phyloP scores from a whole-genome alignment of 768 basidiomycete species.

The Leccinum sublutescens region DNA sequence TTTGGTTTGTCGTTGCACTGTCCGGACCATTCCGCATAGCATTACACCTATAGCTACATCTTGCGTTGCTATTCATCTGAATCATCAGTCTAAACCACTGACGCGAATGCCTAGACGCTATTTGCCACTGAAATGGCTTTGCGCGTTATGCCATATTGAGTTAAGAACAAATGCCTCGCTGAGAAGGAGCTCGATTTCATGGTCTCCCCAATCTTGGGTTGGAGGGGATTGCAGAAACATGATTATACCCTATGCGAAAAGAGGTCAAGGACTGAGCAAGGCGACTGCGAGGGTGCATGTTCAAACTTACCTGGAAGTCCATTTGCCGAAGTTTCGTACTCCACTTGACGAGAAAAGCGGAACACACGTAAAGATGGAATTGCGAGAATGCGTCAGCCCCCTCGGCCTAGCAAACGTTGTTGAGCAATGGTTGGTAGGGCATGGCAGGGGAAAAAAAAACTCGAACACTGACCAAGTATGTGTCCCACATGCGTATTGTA shows the following conservation, averaged over 20 bases:
- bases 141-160: slow-evolving; percentile 91
- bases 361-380: slow-evolving; percentile 98
- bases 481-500: slow-evolving; percentile 99
- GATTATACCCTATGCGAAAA: slow-evolving; percentile 77
- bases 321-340: slow-evolving; percentile 90
- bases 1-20: neutral
- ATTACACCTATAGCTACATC: slow-evolving; percentile 28
- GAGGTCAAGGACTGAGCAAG: slow-evolving; percentile 1
- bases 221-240: slow-evolving; percentile 96
- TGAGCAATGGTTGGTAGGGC: neutral
- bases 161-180: slow-evolving; percentile 95
- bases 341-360: slow-evolving; percentile 95
- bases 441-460: neutral
- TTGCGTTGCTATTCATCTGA: slow-evolving; percentile 14
- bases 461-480: slow-evolving; percentile 74
- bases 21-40: slow-evolving; percentile 13
- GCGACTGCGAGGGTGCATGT: neutral
- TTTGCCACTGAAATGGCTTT: slow-evolving; percentile 77
- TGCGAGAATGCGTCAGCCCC: slow-evolving; percentile 98
- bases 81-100: neutral
- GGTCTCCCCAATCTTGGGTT: slow-evolving; percentile 92
- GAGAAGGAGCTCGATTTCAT: slow-evolving; percentile 92
- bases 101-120: slow-evolving; percentile 14
- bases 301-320: slow-evolving; percentile 87
- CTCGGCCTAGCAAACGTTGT: slow-evolving; percentile 67